Evolutionary conservation across 441 rosid species (phyloP), one percentile per base, ranked within the genome.

Genomic region (Euphorbia schlechtendalii): DNA sequence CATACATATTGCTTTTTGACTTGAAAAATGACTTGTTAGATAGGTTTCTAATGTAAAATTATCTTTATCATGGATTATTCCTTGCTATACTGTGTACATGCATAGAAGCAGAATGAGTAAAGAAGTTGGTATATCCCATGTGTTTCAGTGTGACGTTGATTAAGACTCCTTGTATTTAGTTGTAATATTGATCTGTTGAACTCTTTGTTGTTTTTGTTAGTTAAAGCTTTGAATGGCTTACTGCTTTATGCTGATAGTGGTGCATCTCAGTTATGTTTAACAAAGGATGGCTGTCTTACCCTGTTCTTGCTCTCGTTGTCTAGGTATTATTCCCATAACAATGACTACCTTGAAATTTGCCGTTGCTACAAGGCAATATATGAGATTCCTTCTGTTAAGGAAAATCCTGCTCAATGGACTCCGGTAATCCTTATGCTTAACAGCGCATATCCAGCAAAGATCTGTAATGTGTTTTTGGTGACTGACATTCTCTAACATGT

Each of bases 321-420:
- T 64, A 91, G 99, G 90, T 94, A 94, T 64, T 85, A 89, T 71
- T 73, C 92, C 54, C 95, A 91, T 69, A 74, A 77, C 82, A 87
- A 87, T 71, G 98, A 91, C 49, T 94, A 94, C 78, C 82, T 94
- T 56, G 99, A 94, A 75, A 89, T 94, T 60, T 87, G 90, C 56
- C 96, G 96, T 66, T 87, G 96, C 91, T 91, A 94, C 75, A 89
- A 87, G 91, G 77, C 98, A 3, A 91, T 91, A 56, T 94, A 94
- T 69, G 92, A 89, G 78, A 94, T 94, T 61, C 96, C 90, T 32
- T 80, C 92, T 49, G 87, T 94, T 54, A 86, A 77, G 78, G 98
- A 86, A 74, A 78, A 77, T 51, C 84, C 92, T 17, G 83, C 78
- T 56, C 88, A 78, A 55, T 87, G 97, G 97, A 80, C 76, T 70